phyloP scores from a whole-genome alignment of 140 eudicot species.

The Flaveria floridana region DNA sequence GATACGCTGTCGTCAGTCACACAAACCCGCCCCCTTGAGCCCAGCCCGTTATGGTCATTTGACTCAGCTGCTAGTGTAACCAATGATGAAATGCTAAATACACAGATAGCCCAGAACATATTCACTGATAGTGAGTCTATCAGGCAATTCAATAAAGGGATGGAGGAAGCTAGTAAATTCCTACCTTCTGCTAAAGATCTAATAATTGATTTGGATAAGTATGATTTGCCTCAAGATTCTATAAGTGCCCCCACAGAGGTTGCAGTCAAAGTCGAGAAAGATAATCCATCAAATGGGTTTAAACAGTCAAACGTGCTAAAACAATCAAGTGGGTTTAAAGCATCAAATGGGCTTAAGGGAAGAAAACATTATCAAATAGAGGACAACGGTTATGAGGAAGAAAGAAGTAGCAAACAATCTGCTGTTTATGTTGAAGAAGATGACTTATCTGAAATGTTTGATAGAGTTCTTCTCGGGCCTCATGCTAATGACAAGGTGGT shows the following conservation, averaged over 20 bases:
- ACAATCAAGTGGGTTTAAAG: conserved; percentile 29
- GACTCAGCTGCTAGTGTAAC: conserved; percentile 34
- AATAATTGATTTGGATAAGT: conserved; percentile 60
- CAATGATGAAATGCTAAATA: conserved; percentile 31
- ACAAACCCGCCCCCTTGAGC: conserved; percentile 28
- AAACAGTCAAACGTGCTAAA: conserved; percentile 28
- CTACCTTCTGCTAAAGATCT: conserved; percentile 53
- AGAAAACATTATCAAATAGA: conserved; percentile 59
- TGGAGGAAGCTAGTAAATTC: conserved; percentile 91
- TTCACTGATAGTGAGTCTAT: conserved; percentile 56
- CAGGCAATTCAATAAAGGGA: conserved; percentile 65
- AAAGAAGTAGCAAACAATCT: conserved; percentile 67
- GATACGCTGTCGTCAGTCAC: conserved; percentile 39
- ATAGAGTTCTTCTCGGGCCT: conserved; percentile 49
- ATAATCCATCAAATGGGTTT: conserved; percentile 23
- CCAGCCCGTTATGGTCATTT: conserved; percentile 29
- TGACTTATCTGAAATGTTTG: conserved; percentile 60
- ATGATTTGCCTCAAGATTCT: conserved; percentile 49
- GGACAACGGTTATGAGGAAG: conserved; percentile 43
- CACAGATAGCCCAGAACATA: conserved; percentile 44
- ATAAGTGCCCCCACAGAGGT: conserved; percentile 22
- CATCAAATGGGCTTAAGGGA: conserved; percentile 42
- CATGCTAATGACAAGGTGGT: conserved; percentile 14
- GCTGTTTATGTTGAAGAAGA: conserved; percentile 56
- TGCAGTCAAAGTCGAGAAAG: conserved; percentile 49